Base-by-base conservation (phyloP, 495 filamentous ascomycete species). In the Penicillium salamii region DNA sequence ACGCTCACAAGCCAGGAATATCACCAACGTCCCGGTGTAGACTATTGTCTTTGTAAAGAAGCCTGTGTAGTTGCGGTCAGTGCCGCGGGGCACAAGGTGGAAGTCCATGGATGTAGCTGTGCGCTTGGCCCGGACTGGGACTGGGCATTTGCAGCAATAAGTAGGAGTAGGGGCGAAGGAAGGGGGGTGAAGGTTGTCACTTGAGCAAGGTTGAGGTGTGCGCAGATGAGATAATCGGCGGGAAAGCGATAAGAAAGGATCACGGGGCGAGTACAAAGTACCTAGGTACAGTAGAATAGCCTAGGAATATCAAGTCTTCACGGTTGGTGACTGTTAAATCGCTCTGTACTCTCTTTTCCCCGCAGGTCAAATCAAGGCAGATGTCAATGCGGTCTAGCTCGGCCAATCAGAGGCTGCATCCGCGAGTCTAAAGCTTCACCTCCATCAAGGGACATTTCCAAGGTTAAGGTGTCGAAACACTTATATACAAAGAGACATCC, bases 1-100 rank as follows among this genome's bases (percentile, higher is more conserved):
- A 12, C 37, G 74, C 79, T 59, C 69, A 88, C 85, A 77, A 44
- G 74, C 80, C 24, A 85, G 63, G 58, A 87, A 81, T 42, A 78
- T 68, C 15, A 82, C 63, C 41, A 87, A 59, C 15, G 82, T 78
- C 40, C 69, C 69, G 44, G 59, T 63, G 64, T 87, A 87, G 55
- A 88, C 78, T 44, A 77, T 75, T 11, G 72, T 75, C 40, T 75
- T 77, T 12, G 74, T 77, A 0, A 75, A 48, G 39, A 75, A 70
- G 1, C 74, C 74, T 1, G 72, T 77, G 50, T 77, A 77, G 29
- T 77, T 77, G 21, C 67, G 63, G 42, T 75, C 72, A 19, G 59
- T 59, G 26, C 70, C 66, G 9, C 71, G 61, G 50, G 71, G 70
- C 7, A 72, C 65, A 28, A 77, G 62, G 54, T 59, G 65, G 60